Base-by-base conservation (phyloP, 305 asterid species). In the Fraxinus paxiana region DNA sequence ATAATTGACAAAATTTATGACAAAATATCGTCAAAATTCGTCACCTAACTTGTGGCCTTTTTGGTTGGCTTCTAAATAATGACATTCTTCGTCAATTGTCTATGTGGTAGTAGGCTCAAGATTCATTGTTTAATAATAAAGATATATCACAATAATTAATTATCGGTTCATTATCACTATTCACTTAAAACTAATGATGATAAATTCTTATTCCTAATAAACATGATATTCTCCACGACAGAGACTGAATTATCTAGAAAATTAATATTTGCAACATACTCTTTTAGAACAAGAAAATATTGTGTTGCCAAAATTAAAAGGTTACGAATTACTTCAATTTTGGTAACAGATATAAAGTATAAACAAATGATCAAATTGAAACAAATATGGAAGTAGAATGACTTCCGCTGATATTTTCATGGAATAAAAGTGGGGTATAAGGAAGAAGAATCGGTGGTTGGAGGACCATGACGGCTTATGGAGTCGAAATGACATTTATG, bases 401-500 rank as follows among this genome's bases (percentile, higher is more conserved):
- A 80, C 74, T 13, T 69, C 20, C 20, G 7, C 18, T 69, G 41
- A 30, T 28, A 69, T 15, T 12, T 69, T 9, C 74, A 26, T 13
- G 77, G 81, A 76, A 37, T 5, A 34, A 33, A 8, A 38, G 24
- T 51, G 77, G 79, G 77, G 61, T 79, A 73, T 63, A 5, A 28
- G 54, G 77, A 82, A 85, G 77, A 48, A 3, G 76, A 79, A 15
- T 13, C 20, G 7, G 22, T 31, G 17, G 24, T 20, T 30, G 74
- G 31, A 5, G 15, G 67, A 38, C 77, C 43, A 80, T 79, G 80
- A 18, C 61, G 46, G 18, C 8, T 46, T 18, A 41, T 12, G 78
- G 77, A 82, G 80, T 43, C 20, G 77, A 24, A 78, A 78, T 74
- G 38, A 83, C 82, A 24, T 46, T 63, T 83, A 34, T 83, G 65